phyloP scores from a whole-genome alignment of 805 yeast genomes.

The Hanseniaspora singularis region DNA sequence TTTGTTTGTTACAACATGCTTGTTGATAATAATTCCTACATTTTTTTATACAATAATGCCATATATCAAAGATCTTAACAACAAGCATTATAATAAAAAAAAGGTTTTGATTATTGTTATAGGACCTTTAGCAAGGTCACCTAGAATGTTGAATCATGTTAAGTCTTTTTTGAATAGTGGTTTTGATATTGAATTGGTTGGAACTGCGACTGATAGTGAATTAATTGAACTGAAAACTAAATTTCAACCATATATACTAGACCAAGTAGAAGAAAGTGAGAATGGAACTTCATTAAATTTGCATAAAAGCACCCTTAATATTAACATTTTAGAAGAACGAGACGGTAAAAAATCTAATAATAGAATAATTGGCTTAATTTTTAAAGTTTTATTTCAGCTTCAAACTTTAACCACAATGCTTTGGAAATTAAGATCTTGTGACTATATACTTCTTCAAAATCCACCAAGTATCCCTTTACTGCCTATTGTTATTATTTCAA shows the following conservation, averaged over 20 bases:
- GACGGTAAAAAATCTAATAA: not conserved
- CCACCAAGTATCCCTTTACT: conserved; percentile 88
- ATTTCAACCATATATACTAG: not conserved
- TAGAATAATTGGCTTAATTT: not conserved
- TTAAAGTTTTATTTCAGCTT: conserved; percentile 51
- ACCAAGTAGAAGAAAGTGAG: not conserved
- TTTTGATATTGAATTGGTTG: conserved; percentile 70
- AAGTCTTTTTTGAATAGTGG: conserved; percentile 56
- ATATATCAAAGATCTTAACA: conserved; percentile 27
- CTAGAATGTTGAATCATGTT: conserved; percentile 88
- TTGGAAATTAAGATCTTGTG: conserved; percentile 45
- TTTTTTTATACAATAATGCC: conserved; percentile 29
- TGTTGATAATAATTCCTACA: conserved; percentile 26
- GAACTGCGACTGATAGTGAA: conserved; percentile 49
- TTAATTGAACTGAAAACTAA: conserved; percentile 26
- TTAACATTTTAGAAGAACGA: not conserved
- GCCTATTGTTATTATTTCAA: conserved; percentile 46
- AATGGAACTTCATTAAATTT: too few relatives aligned
- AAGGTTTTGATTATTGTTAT: conserved; percentile 69
- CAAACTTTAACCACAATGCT: conserved; percentile 37
- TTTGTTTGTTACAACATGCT: conserved; percentile 36
- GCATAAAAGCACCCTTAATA: not conserved
- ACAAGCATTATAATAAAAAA: conserved; percentile 26
- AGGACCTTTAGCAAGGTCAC: conserved; percentile 92
- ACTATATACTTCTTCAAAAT: conserved; percentile 67